Base-by-base conservation (phyloP, 345 rosid species). In the Ceriops zippeliana region DNA sequence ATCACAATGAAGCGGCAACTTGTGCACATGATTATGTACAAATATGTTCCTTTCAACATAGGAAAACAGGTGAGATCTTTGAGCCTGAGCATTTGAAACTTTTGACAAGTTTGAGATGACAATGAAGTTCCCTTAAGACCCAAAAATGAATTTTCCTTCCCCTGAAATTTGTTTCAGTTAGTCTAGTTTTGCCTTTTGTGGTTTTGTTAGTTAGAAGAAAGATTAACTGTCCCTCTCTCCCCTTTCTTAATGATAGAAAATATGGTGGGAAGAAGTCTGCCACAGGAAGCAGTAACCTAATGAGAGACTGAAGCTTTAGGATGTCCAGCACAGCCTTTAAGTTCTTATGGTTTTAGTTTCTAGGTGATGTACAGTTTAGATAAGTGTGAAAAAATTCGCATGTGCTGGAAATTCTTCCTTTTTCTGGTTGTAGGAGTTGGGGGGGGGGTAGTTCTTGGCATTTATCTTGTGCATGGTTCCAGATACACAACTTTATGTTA, bases 1-100 rank as follows among this genome's bases (percentile, higher is more conserved):
- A 89, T 90, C n/a, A 85, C 91, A 13, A 86, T 82, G 90, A 86
- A 83, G 77, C 90, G 89, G 35, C 87, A 83, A 47, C 82, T 88
- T 19, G 65, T 79, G 70, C 96, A 85, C 75, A 88, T 88, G 96
- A 38, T 81, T 68, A 86, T 79, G 80, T 84, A 85, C 78, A 79
- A 81, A 67, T 90, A 88, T 70, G 62, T 86, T 22, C 96, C 96
- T 35, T 84, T 88, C 26, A 79, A 83, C 56, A 11, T 82, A n/a
- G 75, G 90, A 73, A 88, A 86, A 75, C 84, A 79, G 83, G 87
- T 87, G 49, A 72, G 72, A 52, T n/a, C 35, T 31, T 38, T 19
- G 63, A 37, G 49, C 52, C 63, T 22, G 58, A 54, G 15, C 58
- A 22, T 24, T 10, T 2, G 59, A 10, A 11, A 22, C 22, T 11